Evolutionary conservation across 805 yeast species (phyloP).

Genomic region (Scheffersomyces ergatensis): DNA sequence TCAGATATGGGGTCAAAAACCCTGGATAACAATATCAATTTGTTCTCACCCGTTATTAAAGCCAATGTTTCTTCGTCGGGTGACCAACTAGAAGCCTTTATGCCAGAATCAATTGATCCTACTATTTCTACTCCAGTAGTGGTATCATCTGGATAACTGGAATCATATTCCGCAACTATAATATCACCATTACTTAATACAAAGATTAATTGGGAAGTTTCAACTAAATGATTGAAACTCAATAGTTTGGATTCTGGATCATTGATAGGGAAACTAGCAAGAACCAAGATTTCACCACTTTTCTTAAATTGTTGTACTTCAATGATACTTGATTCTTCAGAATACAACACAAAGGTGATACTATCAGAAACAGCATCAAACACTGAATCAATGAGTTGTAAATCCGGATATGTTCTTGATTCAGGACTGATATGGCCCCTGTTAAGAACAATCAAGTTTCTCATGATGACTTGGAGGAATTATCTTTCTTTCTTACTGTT

Average conservation of each 20-base stretch:
- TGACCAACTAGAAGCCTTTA: constrained; percentile 79
- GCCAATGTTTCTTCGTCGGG: constrained; percentile 86
- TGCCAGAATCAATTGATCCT: constrained; percentile 78
- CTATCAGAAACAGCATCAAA: constrained; percentile 77
- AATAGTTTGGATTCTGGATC: constrained; percentile 37
- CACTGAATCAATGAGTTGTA: constrained; percentile 49
- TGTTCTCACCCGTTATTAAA: constrained; percentile 60
- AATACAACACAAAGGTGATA: constrained; percentile 60
- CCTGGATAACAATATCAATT: constrained; percentile 66
- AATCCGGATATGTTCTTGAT: constrained; percentile 64
- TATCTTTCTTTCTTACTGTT: background rate
- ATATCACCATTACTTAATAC: constrained; percentile 78
- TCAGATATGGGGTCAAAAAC: constrained; percentile 79
- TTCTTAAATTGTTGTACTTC: constrained; percentile 79
- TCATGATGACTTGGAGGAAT: constrained; percentile 27
- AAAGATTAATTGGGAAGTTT: constrained; percentile 61
- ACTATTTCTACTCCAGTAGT: constrained; percentile 68
- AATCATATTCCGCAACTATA: constrained; percentile 60
- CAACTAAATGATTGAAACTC: constrained; percentile 68
- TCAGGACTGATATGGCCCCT: constrained; percentile 50
- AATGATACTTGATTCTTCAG: constrained; percentile 49
- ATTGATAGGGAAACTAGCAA: constrained; percentile 61
- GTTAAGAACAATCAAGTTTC: constrained; percentile 51
- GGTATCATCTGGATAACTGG: constrained; percentile 43
- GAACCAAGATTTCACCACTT: constrained; percentile 52